These are phyloP conservation scores for Talaromyces amestolkiae DNA, from an alignment of 2,329 filamentous ascomycete genomes.

Conservation along the genomic window DNA sequence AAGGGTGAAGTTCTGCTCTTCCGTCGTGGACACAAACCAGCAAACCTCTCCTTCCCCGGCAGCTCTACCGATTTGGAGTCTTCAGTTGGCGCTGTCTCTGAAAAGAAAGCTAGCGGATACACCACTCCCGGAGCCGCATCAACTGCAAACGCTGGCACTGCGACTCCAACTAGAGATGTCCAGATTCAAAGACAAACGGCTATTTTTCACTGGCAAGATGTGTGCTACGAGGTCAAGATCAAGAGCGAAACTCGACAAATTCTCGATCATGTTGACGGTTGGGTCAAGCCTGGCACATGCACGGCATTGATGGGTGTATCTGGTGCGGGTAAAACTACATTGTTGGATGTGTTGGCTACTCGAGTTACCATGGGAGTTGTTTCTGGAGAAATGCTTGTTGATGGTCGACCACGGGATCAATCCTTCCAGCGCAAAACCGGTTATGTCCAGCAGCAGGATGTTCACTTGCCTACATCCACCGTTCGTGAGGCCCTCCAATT, in stretches of 20 bases:
- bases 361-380: slow-evolving; percentile 88
- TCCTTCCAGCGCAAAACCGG: slow-evolving; percentile 91
- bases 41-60: slow-evolving; percentile 10
- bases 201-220: slow-evolving; percentile 81
- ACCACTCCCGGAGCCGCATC: background rate
- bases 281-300: slow-evolving; percentile 87
- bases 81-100: background rate
- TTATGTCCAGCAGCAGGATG: slow-evolving; percentile 89
- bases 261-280: slow-evolving; percentile 82
- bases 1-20: slow-evolving; percentile 77
- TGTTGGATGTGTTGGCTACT: slow-evolving; percentile 80
- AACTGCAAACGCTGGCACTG: background rate
- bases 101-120: background rate
- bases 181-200: slow-evolving; percentile 65
- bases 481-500: slow-evolving; percentile 87
- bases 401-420: slow-evolving; percentile 68
- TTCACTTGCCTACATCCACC: slow-evolving; percentile 79
- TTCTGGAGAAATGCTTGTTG: slow-evolving; percentile 80
- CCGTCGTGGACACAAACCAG: slow-evolving; percentile 61
- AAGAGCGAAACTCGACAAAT: slow-evolving; percentile 73
- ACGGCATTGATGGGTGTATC: slow-evolving; percentile 89
- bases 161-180: background rate
- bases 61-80: slow-evolving; percentile 10
- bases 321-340: slow-evolving; percentile 90
- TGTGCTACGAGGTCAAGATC: slow-evolving; percentile 80